A percentile compares a stretch with the other conserved stretches of the same genome.
These are phyloP conservation scores for Rutstroemia sp. DNA, from an alignment of 2,329 filamentous ascomycete species.

Conservation along the genomic window DNA sequence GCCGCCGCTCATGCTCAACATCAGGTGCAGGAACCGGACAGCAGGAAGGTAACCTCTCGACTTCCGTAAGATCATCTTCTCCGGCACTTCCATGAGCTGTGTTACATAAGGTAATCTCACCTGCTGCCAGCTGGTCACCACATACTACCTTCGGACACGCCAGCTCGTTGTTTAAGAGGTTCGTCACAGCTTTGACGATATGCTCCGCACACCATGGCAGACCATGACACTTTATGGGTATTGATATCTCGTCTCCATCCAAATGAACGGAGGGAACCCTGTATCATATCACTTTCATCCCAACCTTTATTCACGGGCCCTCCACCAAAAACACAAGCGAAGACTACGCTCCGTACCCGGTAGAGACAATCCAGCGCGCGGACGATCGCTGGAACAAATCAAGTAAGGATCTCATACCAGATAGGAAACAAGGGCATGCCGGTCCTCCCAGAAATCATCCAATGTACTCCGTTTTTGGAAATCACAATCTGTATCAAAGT, in stretches of 20 bases:
- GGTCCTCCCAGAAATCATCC: slow-evolving; percentile 19
- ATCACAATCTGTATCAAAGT: not conserved
- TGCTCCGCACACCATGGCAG: not conserved
- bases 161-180: slow-evolving; percentile 7
- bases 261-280: slow-evolving; percentile 17
- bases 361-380: slow-evolving; percentile 21
- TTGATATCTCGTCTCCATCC: slow-evolving; percentile 4
- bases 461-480: slow-evolving; percentile 16
- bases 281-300: slow-evolving; percentile 25
- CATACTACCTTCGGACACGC: slow-evolving; percentile 5
- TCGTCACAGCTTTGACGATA: not conserved
- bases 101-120: slow-evolving; percentile 7
- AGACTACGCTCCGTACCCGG: slow-evolving; percentile 8
- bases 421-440: slow-evolving; percentile 8
- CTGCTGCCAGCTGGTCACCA: slow-evolving; percentile 4
- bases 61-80: slow-evolving; percentile 4
- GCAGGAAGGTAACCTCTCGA: slow-evolving; percentile 2
- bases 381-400: slow-evolving; percentile 20
- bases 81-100: slow-evolving; percentile 4
- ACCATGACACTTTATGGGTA: not conserved
- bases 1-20: slow-evolving; percentile 2
- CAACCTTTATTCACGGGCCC: slow-evolving; percentile 25
- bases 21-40: slow-evolving; percentile 7
- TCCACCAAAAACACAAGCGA: slow-evolving; percentile 21
- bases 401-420: slow-evolving; percentile 10